Base-by-base conservation (phyloP, 306 rosid genomes). In the Canavalia ensiformis region DNA sequence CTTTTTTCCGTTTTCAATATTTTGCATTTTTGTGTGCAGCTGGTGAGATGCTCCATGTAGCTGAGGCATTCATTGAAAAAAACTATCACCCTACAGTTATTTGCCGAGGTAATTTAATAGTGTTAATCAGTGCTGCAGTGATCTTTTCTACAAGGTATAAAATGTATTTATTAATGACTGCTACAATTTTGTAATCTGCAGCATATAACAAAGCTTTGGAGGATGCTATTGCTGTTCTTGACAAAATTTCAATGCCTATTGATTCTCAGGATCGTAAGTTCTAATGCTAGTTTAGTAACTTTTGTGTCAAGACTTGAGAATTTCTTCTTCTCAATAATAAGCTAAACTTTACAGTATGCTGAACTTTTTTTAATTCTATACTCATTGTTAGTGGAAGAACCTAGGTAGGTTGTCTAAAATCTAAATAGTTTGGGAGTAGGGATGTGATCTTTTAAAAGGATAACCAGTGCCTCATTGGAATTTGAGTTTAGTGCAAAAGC, bases 41-140 rank as follows among this genome's bases (percentile, higher is more conserved):
- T 83, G 99, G 99, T 77, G 99, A 96, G 88, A 96, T 96, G 99
- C 97, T 96, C 69, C 99, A 92, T 73, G 99, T 96, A 57, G 99
- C 99, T 0, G 97, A 96, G 82, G 89, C 97, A 75, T 96, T 93
- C 85, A 93, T 96, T 84, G 98, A 92, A 41, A 92, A 90, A 87
- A 87, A 82, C 12, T 94, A 82, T 81, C 99, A 96, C 68, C 99
- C 99, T 52, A 89, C 99, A 5, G 99, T 96, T 77, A 96, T 96
- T 62, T 93, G 99, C 88, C 92, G 99, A 73, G 99, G 99, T 94
- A 89, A 76, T 73, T 50, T 59, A n/a, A 18, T 31, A 41, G 72
- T 75, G 7, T 28, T 63, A 47, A 31, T 56, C 1, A 35, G 18
- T 37, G 49, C 25, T 18, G 25, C 25, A 18, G 25, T 18, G 5